These are phyloP conservation scores for Sarocladium strictum DNA, from an alignment of 2,329 filamentous ascomycete genomes.

Conservation along the genomic window DNA sequence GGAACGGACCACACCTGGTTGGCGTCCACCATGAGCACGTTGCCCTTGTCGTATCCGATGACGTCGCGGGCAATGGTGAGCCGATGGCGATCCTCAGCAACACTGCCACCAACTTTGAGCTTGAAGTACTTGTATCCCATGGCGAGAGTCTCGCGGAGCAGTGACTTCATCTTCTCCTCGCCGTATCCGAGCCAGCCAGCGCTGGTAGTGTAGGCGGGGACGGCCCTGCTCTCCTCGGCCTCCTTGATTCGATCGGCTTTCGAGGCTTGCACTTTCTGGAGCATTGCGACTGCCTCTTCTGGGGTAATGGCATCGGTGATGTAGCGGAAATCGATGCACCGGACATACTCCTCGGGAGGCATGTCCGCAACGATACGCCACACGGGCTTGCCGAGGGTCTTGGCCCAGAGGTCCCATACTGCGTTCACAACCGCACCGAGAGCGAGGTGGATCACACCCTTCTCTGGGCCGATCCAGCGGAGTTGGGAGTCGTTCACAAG, in stretches of 20 bases:
- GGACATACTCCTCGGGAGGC: slow-evolving; percentile 79
- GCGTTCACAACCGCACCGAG: slow-evolving; percentile 86
- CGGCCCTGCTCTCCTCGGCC: slow-evolving; percentile 66
- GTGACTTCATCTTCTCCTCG: slow-evolving; percentile 74
- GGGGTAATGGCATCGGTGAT: slow-evolving; percentile 87
- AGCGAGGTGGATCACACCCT: slow-evolving; percentile 88
- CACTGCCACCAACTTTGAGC: slow-evolving; percentile 73
- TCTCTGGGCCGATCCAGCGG: slow-evolving; percentile 90
- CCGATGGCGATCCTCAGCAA: slow-evolving; percentile 66
- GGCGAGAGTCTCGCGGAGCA: slow-evolving; percentile 69
- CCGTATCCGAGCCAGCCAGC: slow-evolving; percentile 87
- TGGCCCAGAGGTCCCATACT: slow-evolving; percentile 94
- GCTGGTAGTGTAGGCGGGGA: slow-evolving; percentile 85
- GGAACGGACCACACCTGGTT: slow-evolving; percentile 90
- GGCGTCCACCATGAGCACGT: slow-evolving; percentile 85
- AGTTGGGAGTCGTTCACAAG: slow-evolving; percentile 88
- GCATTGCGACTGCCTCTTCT: slow-evolving; percentile 69
- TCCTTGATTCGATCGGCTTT: slow-evolving; percentile 69
- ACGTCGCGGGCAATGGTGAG: slow-evolving; percentile 70
- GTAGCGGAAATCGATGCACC: slow-evolving; percentile 89
- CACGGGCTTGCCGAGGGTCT: slow-evolving; percentile 76
- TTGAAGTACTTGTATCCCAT: slow-evolving; percentile 84
- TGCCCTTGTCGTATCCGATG: slow-evolving; percentile 75
- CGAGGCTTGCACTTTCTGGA: slow-evolving; percentile 57
- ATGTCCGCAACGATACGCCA: slow-evolving; percentile 89